Conservation (phyloP, 768 basidiomycete species). For the Pisolithus tinctorius region DNA sequence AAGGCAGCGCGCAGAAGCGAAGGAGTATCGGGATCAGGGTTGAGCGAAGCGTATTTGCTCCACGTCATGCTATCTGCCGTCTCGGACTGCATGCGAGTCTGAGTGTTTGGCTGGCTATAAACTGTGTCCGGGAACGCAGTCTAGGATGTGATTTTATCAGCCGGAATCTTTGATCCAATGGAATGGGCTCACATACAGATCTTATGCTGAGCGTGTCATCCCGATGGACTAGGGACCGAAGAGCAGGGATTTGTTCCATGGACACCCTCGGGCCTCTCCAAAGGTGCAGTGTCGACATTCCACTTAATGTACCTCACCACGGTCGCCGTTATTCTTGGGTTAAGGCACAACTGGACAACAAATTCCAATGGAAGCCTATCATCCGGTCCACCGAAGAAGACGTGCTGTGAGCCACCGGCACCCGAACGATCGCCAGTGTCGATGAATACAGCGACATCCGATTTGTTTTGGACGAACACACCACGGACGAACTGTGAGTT, state of each 20-base stretch:
- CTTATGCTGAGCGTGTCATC: slow-evolving; percentile 37
- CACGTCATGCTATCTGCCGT: slow-evolving; percentile 80
- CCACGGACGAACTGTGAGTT: slow-evolving; percentile 83
- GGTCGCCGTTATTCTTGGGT: slow-evolving; percentile 62
- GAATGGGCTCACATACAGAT: slow-evolving; percentile 33
- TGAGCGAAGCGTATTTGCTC: slow-evolving; percentile 46
- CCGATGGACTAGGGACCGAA: neutral
- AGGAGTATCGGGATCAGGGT: slow-evolving; percentile 12
- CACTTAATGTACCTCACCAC: slow-evolving; percentile 59
- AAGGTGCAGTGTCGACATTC: slow-evolving; percentile 24
- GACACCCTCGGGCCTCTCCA: slow-evolving; percentile 20
- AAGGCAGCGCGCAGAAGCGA: slow-evolving; percentile 29
- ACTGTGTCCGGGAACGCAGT: slow-evolving; percentile 58
- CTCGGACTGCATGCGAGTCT: slow-evolving; percentile 67
- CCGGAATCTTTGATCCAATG: neutral
- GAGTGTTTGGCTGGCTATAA: slow-evolving; percentile 58
- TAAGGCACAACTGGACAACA: slow-evolving; percentile 75
- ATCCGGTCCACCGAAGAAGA: slow-evolving; percentile 95
- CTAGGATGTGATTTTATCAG: slow-evolving; percentile 5
- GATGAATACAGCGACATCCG: slow-evolving; percentile 80
- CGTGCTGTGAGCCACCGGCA: slow-evolving; percentile 41
- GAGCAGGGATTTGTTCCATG: slow-evolving; percentile 27
- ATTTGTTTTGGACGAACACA: slow-evolving; percentile 63
- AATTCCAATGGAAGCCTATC: slow-evolving; percentile 83
- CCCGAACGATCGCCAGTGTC: slow-evolving; percentile 45